phyloP scores from a whole-genome alignment of 2,329 filamentous ascomycete genomes.

The Endocalyx cinctus region DNA sequence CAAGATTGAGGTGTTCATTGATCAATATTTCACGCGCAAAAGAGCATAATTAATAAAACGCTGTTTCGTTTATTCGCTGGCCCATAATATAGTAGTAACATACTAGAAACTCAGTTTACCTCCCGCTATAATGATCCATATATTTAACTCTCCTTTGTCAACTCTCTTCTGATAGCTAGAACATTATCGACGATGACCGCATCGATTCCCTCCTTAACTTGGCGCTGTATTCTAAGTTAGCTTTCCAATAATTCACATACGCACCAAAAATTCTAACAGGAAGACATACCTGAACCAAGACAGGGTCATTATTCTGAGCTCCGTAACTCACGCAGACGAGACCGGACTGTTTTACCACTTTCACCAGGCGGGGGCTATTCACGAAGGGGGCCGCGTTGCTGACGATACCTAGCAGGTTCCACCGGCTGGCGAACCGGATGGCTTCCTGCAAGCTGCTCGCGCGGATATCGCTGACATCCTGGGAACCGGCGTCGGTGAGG shows the following conservation, averaged over 20 bases:
- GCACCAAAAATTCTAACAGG: no score
- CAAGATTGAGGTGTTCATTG: no score
- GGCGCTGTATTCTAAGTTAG: no score
- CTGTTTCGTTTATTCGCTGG: no score
- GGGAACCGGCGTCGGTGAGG: constrained; percentile 82
- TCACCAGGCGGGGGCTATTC: constrained; percentile 81
- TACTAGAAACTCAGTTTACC: no score
- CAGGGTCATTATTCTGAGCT: constrained; percentile 79
- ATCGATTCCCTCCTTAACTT: constrained; percentile 94
- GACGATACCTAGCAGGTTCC: constrained; percentile 92
- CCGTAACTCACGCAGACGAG: constrained; percentile 95
- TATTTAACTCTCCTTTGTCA: constrained; percentile 52
- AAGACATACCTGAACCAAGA: constrained; percentile 75
- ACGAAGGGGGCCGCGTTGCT: constrained; percentile 84
- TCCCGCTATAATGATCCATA: no score
- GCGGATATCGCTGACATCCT: constrained; percentile 77
- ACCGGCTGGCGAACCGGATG: constrained; percentile 86
- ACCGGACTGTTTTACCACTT: constrained; percentile 89
- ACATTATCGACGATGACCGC: constrained; percentile 97
- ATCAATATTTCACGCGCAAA: no score
- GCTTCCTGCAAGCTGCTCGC: constrained; percentile 92
- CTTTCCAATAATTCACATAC: no score
- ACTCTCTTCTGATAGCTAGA: constrained; percentile 83
- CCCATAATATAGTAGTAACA: no score
- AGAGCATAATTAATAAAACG: no score